Base-by-base conservation (phyloP, 1,284 basidiomycete species). In the Moesziomyces aphidis region DNA sequence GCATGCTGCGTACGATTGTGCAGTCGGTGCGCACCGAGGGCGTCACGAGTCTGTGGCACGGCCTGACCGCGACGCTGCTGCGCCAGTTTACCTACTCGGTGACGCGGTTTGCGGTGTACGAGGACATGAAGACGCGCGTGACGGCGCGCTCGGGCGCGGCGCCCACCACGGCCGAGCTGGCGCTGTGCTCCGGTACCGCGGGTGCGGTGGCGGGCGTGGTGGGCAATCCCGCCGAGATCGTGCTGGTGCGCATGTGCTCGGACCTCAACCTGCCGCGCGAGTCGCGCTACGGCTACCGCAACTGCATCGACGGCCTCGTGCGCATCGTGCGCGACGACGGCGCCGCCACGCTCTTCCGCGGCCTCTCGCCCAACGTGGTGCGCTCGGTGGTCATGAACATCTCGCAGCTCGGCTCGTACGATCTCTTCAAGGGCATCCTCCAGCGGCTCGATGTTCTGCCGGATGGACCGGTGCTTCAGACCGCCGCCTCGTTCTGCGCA, bases 351-450 rank as follows among this genome's bases (percentile, higher is more conserved):
- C 81, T 89, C 24, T 86, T 85, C 61, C 79, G 87, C 43, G 88
- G 88, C 26, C 71, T 88, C 7, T 78, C 81, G 13, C 87, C 88
- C 17, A 88, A 88, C 75, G 85, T 86, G 7, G 86, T 87, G 51
- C 81, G 88, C 50, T 87, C 87, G 0, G 85, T 88, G 23, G 81
- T 88, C 23, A 88, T 88, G 88, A 88, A 88, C 81, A 80, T 81
- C 23, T 76, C 73, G 5, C 83, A 84, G 61, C 77, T 84, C 22
- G 82, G 81, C 11, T 79, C 83, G 43, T 89, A 88, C 83, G 88
- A 75, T 87, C 80, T 86, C 66, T 88, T 88, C 86, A 89, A 89
- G 78, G 83, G 85, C 17, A 53, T 81, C 46, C 82, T 89, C 15
- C 82, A 68, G 23, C 61, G 54, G 85, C 34, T 66, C 75, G 39